Conservation (phyloP, 2,329 filamentous ascomycete genomes). For the Myriangium duriaei region DNA sequence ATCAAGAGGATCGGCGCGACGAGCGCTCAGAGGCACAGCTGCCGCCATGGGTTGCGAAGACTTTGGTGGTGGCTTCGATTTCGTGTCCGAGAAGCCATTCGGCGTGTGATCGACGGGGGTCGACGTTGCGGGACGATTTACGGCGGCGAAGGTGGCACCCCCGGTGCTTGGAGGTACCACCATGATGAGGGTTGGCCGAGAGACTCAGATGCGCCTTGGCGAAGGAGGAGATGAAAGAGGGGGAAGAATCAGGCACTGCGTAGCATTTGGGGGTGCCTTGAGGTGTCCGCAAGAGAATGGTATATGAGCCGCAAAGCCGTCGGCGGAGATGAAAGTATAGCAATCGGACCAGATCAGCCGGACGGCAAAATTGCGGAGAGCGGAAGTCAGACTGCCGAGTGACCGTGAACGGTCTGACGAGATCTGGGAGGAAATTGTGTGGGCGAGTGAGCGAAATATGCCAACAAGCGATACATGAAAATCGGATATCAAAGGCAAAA, state of each 20-base stretch:
- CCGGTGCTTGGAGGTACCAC: constrained; percentile 7
- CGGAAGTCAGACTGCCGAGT: neutral
- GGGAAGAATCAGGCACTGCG: neutral
- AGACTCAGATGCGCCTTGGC: neutral
- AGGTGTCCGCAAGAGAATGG: too few species aligned
- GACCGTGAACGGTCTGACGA: neutral
- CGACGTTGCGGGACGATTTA: constrained; percentile 10
- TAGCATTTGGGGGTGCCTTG: too few species aligned
- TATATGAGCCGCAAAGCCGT: too few species aligned
- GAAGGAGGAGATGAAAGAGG: neutral
- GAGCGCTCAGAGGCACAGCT: constrained; percentile 49
- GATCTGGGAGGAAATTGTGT: neutral
- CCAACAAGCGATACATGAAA: neutral
- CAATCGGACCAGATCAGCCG: neutral
- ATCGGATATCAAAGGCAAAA: too few species aligned
- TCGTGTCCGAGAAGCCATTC: constrained; percentile 6
- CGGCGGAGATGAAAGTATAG: neutral
- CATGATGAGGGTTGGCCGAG: constrained; percentile 1
- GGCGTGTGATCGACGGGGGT: constrained; percentile 3
- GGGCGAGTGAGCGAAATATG: neutral
- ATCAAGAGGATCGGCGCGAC: constrained; percentile 59
- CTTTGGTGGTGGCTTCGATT: constrained; percentile 8
- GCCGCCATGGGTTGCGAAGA: constrained; percentile 18
- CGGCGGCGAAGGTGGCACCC: constrained; percentile 8
- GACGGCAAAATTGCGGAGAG: neutral